Conservation (phyloP, 176 grass and related monocot species). For the maize (Zea mays) region Zm-B73-REFERENCE-NAM-5.0 NC_050096.1:204355501-204356000, state of each 20-base stretch:
- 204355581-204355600: conserved; percentile 1
- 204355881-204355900: background rate
- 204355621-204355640: conserved; percentile 9
- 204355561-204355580: background rate
- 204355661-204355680: conserved; percentile 81
- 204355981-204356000: background rate
- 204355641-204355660: conserved; percentile 52
- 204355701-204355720: conserved; percentile 87
- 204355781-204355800: background rate
- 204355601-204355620: conserved; percentile 46
- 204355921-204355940: conserved; percentile 32
- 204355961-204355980: background rate
- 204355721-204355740: conserved; percentile 79
- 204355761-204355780: background rate
- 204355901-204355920: conserved; percentile 30
- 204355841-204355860: background rate
- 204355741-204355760: conserved; percentile 39
- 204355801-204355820: background rate
- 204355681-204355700: conserved; percentile 90
- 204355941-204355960: conserved; percentile 29
- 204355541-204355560: no score
- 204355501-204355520: no score
- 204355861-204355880: background rate
- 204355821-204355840: background rate
- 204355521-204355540: no score